phyloP scores from a whole-genome alignment of 345 rosid genomes.

The Euphorbia lathyris region DNA sequence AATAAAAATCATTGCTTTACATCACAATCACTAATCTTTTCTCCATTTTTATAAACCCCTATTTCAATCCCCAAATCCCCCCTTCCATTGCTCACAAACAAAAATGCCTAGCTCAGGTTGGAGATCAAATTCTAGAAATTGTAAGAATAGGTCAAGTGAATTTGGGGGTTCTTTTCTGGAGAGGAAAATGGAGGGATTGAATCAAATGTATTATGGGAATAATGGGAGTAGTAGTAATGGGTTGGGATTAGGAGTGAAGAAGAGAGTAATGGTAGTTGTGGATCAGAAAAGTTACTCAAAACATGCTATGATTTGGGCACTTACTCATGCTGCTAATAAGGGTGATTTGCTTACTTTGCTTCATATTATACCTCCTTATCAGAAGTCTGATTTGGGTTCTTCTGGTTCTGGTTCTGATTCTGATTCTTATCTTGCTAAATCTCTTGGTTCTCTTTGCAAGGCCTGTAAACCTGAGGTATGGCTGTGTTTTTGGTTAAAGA shows the following conservation, averaged over 20 bases:
- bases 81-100: not conserved
- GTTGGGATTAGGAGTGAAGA: conserved; percentile 47
- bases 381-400: conserved; percentile 25
- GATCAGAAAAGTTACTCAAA: conserved; percentile 68
- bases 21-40: conserved; percentile 20
- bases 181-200: conserved; percentile 52
- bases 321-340: conserved; percentile 74
- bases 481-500: too few relatives aligned
- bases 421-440: conserved; percentile 53
- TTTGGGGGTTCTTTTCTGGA: not conserved
- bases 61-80: not conserved
- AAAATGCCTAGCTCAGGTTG: conserved; percentile 39
- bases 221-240: conserved; percentile 23
- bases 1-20: conserved; percentile 20
- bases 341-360: conserved; percentile 87
- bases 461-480: conserved; percentile 87
- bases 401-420: conserved; percentile 30
- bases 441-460: conserved; percentile 88
- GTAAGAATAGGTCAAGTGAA: too few relatives aligned
- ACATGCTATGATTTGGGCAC: conserved; percentile 99
- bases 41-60: not conserved
- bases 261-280: conserved; percentile 89
- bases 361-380: conserved; percentile 44
- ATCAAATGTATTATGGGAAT: conserved; percentile 20
- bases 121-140: conserved; percentile 56